Evolutionary conservation across 495 filamentous ascomycete genomes (phyloP).

Genomic region (Penicillium silybi): DNA sequence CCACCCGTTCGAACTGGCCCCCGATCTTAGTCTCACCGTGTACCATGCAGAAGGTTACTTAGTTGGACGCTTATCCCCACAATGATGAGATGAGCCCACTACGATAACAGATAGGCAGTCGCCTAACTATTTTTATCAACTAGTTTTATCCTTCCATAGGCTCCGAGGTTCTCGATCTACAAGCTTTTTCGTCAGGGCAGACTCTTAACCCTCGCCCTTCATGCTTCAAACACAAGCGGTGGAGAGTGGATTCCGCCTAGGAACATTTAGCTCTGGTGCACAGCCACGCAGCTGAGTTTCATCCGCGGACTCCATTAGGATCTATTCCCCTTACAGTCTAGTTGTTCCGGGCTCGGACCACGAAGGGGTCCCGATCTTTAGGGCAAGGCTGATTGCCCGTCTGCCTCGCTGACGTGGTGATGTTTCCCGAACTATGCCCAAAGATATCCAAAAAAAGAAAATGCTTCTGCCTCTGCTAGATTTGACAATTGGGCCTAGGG

Average conservation of each 20-base stretch:
- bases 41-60: neutral
- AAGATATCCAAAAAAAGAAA: neutral
- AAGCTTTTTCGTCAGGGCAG: neutral
- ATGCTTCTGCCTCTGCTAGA: slow-evolving; percentile 11
- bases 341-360: slow-evolving; percentile 5
- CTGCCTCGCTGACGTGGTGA: slow-evolving; percentile 11
- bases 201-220: no score
- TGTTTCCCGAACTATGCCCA: neutral
- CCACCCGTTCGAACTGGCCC: neutral
- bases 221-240: neutral
- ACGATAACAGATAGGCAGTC: slow-evolving; percentile 10
- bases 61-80: neutral
- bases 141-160: neutral
- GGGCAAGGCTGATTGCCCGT: slow-evolving; percentile 13
- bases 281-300: slow-evolving; percentile 32
- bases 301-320: slow-evolving; percentile 6
- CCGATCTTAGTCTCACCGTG: neutral
- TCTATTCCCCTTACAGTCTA: slow-evolving; percentile 11
- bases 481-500: neutral
- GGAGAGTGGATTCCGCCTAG: neutral
- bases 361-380: neutral
- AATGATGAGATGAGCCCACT: slow-evolving; percentile 1
- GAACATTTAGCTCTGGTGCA: slow-evolving; percentile 16
- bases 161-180: neutral
- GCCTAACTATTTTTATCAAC: slow-evolving; percentile 1